These are phyloP conservation scores for Fusarium buharicum DNA, from an alignment of 2,329 filamentous ascomycete species.

Conservation along the genomic window DNA sequence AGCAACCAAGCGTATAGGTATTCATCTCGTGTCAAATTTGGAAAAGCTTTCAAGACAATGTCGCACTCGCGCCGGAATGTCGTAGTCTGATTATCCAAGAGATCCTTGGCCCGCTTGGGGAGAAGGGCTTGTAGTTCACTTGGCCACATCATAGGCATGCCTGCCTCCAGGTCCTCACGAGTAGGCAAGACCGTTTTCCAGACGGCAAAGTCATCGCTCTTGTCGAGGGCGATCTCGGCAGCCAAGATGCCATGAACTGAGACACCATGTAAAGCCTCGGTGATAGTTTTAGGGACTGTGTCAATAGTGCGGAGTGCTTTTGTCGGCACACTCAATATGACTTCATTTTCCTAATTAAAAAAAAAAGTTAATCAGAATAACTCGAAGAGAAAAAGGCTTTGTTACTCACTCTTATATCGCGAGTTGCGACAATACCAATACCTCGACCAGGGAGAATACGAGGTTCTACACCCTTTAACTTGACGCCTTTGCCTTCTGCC, in stretches of 20 bases:
- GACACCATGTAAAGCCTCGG: slow-evolving; percentile 62
- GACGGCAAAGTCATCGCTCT: slow-evolving; percentile 57
- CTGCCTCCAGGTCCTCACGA: slow-evolving; percentile 63
- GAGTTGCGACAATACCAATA: slow-evolving; percentile 79
- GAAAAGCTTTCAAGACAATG: slow-evolving; percentile 47
- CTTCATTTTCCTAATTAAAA: slow-evolving; percentile 61
- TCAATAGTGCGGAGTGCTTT: slow-evolving; percentile 72
- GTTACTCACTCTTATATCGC: slow-evolving; percentile 68
- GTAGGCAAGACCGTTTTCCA: slow-evolving; percentile 78
- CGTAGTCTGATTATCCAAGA: slow-evolving; percentile 64
- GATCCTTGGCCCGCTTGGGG: slow-evolving; percentile 54
- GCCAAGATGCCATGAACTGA: slow-evolving; percentile 79
- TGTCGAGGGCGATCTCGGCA: slow-evolving; percentile 70
- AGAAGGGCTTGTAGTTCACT: slow-evolving; percentile 58
- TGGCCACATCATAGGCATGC: slow-evolving; percentile 59
- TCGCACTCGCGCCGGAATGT: slow-evolving; percentile 57
- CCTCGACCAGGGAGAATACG: slow-evolving; percentile 76
- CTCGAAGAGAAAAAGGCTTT: neutral
- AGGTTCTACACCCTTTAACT: slow-evolving; percentile 69
- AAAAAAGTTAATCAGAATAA: slow-evolving; percentile 3
- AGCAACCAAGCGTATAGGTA: slow-evolving; percentile 68
- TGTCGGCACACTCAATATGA: slow-evolving; percentile 73
- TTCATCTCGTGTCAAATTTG: slow-evolving; percentile 49
- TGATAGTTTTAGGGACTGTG: slow-evolving; percentile 65
- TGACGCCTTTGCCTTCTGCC: slow-evolving; percentile 61